These are phyloP conservation scores for Aspergillus steynii DNA, from an alignment of 495 filamentous ascomycete genomes.

Conservation along the genomic window DNA sequence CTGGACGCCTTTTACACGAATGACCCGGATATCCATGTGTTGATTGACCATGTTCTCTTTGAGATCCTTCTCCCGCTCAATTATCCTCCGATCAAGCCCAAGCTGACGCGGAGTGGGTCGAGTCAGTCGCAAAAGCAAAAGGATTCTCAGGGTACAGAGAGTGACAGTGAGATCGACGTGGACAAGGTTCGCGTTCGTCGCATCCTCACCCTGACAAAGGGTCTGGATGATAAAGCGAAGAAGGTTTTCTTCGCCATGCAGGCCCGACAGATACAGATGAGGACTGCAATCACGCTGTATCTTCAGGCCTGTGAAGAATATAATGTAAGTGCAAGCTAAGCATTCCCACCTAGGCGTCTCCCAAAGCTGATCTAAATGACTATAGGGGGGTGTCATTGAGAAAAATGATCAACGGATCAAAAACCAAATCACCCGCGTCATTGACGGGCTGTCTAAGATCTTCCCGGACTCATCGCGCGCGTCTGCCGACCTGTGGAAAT, in stretches of 20 bases:
- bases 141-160: slow-evolving; percentile 47
- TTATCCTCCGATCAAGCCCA: slow-evolving; percentile 79
- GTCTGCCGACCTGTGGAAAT: slow-evolving; percentile 77
- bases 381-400: slow-evolving; percentile 75
- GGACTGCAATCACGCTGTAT: slow-evolving; percentile 68
- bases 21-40: slow-evolving; percentile 78
- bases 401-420: slow-evolving; percentile 68
- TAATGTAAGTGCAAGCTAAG: slow-evolving; percentile 52
- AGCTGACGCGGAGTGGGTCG: slow-evolving; percentile 57
- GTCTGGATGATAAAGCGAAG: slow-evolving; percentile 75
- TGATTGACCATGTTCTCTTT: slow-evolving; percentile 83
- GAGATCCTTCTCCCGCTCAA: slow-evolving; percentile 81
- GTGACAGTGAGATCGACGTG: slow-evolving; percentile 59
- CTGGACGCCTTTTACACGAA: slow-evolving; percentile 90
- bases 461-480: slow-evolving; percentile 71
- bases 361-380: not conserved
- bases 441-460: slow-evolving; percentile 68
- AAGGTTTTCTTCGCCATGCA: slow-evolving; percentile 90
- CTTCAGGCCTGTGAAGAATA: slow-evolving; percentile 80
- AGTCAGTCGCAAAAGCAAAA: slow-evolving; percentile 61
- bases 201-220: slow-evolving; percentile 75
- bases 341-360: not conserved
- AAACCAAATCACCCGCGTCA: slow-evolving; percentile 62
- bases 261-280: slow-evolving; percentile 67
- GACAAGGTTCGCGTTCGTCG: slow-evolving; percentile 86